Evolutionary conservation across 495 filamentous ascomycete species (phyloP).

Genomic region (Penicillium cosmopolitanum): DNA sequence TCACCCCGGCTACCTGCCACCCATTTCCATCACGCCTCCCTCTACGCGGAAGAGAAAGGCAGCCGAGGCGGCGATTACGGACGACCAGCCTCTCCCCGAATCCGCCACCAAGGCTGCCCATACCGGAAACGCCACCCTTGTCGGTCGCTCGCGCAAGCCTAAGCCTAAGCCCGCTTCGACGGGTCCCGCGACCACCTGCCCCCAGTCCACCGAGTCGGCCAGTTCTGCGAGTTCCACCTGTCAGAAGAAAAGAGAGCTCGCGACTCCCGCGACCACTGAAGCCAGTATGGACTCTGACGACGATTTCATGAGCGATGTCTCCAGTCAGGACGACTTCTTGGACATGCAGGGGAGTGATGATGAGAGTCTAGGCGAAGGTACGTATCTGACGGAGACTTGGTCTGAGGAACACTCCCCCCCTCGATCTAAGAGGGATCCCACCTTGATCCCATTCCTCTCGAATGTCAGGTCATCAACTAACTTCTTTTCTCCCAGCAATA

Average conservation of each 20-base stretch:
- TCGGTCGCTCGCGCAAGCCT: slow-evolving; percentile 16
- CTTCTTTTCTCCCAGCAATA: slow-evolving; percentile 25
- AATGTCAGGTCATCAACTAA: not conserved
- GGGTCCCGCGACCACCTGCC: slow-evolving; percentile 3
- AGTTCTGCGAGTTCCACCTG: slow-evolving; percentile 14
- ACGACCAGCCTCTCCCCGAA: slow-evolving; percentile 45
- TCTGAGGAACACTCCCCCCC: too few species aligned
- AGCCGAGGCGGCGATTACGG: slow-evolving; percentile 68
- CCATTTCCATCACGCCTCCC: slow-evolving; percentile 64
- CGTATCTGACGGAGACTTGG: slow-evolving; percentile 3
- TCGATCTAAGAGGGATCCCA: too few species aligned
- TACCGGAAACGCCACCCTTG: slow-evolving; percentile 30
- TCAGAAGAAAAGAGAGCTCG: slow-evolving; percentile 30
- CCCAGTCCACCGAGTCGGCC: slow-evolving; percentile 14
- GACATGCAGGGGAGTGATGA: slow-evolving; percentile 73
- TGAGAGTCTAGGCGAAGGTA: slow-evolving; percentile 79
- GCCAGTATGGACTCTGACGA: slow-evolving; percentile 92
- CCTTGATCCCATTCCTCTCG: not conserved
- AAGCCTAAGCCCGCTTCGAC: slow-evolving; percentile 6
- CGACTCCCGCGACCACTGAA: slow-evolving; percentile 50
- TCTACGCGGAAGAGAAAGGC: slow-evolving; percentile 88
- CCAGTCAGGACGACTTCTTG: slow-evolving; percentile 75
- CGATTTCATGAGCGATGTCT: slow-evolving; percentile 86
- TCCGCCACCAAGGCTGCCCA: slow-evolving; percentile 42
- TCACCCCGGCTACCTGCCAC: slow-evolving; percentile 26